phyloP scores from a whole-genome alignment of 805 yeast species.

The Priceomyces medius region DNA sequence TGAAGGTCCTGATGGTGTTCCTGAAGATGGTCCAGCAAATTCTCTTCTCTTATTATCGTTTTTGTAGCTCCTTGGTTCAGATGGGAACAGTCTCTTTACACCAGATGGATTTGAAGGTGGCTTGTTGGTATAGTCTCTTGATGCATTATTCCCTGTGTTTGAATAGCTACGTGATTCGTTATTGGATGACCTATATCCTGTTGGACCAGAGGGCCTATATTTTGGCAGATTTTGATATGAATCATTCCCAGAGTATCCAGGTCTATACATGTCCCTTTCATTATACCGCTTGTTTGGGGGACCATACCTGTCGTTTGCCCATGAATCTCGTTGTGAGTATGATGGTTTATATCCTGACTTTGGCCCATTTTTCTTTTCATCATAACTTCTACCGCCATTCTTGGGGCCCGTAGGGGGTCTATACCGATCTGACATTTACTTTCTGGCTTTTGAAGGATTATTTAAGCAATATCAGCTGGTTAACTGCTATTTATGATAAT shows the following conservation, averaged over 20 bases:
- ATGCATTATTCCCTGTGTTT: constrained; percentile 5
- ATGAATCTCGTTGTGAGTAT: constrained; percentile 10
- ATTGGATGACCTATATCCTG: constrained; percentile 13
- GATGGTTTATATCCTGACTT: constrained; percentile 10
- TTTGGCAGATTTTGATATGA: constrained; percentile 3
- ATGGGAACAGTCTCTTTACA: constrained; percentile 11
- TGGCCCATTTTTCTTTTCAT: constrained; percentile 9
- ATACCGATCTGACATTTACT: constrained; percentile 33
- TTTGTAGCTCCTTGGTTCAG: constrained; percentile 14
- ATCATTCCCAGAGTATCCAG: constrained; percentile 8
- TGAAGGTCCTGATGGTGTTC: constrained; percentile 9
- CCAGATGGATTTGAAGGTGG: constrained; percentile 2
- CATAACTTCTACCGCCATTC: constrained; percentile 16
- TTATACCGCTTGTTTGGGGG: constrained; percentile 13
- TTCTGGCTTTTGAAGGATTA: background rate
- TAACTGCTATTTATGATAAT: background rate
- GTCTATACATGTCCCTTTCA: constrained; percentile 16
- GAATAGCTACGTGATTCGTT: constrained; percentile 7
- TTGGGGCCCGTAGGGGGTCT: constrained; percentile 31
- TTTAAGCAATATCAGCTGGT: background rate
- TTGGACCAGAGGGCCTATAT: constrained; percentile 19
- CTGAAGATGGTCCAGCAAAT: constrained; percentile 7
- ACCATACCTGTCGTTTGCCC: constrained; percentile 6
- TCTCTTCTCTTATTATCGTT: constrained; percentile 11
- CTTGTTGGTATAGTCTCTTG: constrained; percentile 2